phyloP scores from a whole-genome alignment of 202 grass and related monocot genomes.

The Cymbopogon flexuosus region DNA sequence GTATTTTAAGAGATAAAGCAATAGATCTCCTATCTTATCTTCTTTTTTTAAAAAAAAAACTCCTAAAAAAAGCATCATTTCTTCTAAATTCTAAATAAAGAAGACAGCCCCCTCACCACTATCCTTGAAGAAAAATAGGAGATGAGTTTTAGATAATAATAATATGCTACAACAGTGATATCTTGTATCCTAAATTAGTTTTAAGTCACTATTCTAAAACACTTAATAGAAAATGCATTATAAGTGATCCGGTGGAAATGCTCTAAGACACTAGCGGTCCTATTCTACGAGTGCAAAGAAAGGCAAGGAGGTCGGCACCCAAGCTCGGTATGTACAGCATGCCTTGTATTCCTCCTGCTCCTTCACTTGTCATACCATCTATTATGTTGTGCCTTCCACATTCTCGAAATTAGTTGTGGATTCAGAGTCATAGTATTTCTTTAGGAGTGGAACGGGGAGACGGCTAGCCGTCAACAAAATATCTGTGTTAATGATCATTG shows the following conservation, averaged over 20 bases:
- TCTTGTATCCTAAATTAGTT: background rate
- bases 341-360: background rate
- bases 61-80: background rate
- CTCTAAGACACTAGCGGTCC: background rate
- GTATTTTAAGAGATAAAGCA: background rate
- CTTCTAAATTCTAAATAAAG: background rate
- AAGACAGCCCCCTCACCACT: background rate
- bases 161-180: background rate
- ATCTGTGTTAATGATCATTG: too few relatives aligned
- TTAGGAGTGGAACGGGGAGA: background rate
- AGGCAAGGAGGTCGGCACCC: background rate
- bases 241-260: background rate
- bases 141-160: background rate
- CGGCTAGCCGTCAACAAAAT: too few relatives aligned
- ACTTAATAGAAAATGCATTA: background rate
- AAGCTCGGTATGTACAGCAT: background rate
- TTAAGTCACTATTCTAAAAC: background rate
- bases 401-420: background rate
- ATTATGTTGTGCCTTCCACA: background rate
- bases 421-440: background rate
- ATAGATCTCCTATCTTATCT: background rate
- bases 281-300: background rate
- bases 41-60: background rate
- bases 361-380: background rate
- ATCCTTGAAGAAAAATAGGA: background rate